Evolutionary conservation across 2,329 filamentous ascomycete genomes (phyloP), one percentile per base, ranked within the genome.

Genomic region (Diplodia seriata): DNA sequence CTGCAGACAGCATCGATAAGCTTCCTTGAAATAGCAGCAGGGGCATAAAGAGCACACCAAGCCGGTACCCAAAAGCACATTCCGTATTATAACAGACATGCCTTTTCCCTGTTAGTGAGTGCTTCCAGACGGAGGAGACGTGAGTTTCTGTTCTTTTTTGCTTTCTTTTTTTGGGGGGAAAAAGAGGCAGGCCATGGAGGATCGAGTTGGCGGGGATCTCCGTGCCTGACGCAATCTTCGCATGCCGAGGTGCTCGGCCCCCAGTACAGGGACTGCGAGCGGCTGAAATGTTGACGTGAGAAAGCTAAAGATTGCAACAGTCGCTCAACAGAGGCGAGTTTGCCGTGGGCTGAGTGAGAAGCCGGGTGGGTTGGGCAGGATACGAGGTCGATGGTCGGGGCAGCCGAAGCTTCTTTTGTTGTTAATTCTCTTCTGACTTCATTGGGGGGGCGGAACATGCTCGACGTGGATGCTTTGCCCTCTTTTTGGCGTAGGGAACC

Each of bases 1-100:
- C 73, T 29, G 71, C 75, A 23, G 72, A 76, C 68, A 75, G 69
- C 20, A 76, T 79, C n/a, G 77, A 77, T 63, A 73, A 76, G 67
- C 67, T 79, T 54, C 77, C 78, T 50, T 79, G 66, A 69, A 62
- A 43, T 47, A 29, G 8, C 36, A 38, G 26, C 18, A 38, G 14
- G 20, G n/a, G 43, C 51, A 36, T 36, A 49, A 38, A 57, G 38
- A 40, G 53, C 4, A 18, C 26, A 49, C 4, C 15, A 26, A 31
- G 59, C 11, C 26, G 29, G 31, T 51, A n/a, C 18, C 40, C 26
- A 49, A 63, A 51, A 51, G 26, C 51, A 50, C 31, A 29, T 62
- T 29, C 14, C 55, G 47, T 47, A 26, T 29, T 31, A 50, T 47
- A n/a, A 47, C 43, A 47, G 18, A 20, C 20, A 47, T n/a, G 18